Conservation (phyloP, 75 land plant species). For the Gnetum montanum region DNA sequence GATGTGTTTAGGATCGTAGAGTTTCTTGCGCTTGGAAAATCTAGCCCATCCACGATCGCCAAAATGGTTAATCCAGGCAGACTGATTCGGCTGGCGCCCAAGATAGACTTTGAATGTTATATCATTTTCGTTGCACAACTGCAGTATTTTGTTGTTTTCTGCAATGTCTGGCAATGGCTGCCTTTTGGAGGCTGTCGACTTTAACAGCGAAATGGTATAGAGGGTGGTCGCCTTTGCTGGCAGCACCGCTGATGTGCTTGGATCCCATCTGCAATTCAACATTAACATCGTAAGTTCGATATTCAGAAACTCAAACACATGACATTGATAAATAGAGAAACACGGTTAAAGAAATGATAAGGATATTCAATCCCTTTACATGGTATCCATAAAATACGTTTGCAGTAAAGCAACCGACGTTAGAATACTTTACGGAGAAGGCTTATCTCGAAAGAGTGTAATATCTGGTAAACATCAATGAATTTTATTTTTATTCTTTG, state of each 20-base stretch:
- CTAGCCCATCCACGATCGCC: constrained; percentile 17
- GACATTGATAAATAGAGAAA: too few species aligned
- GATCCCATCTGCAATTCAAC: constrained; percentile 29
- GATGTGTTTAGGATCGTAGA: constrained; percentile 19
- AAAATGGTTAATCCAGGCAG: constrained; percentile 19
- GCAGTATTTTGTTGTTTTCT: constrained; percentile 17
- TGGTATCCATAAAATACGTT: too few species aligned
- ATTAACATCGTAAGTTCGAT: too few species aligned
- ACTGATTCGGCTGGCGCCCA: constrained; percentile 10
- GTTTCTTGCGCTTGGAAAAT: constrained; percentile 9
- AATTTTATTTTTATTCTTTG: too few species aligned
- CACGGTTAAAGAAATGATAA: too few species aligned
- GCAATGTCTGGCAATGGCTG: constrained; percentile 7
- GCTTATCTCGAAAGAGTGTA: too few species aligned
- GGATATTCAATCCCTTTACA: too few species aligned
- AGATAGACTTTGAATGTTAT: constrained; percentile 21
- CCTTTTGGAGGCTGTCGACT: constrained; percentile 4
- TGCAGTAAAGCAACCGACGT: too few species aligned
- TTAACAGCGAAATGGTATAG: constrained; percentile 18
- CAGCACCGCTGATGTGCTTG: constrained; percentile 14
- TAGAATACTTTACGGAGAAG: too few species aligned
- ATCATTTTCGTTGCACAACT: not conserved
- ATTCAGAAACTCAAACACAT: not conserved
- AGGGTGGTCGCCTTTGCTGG: constrained; percentile 29
- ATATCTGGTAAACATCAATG: too few species aligned